Evolutionary conservation across 2,329 filamentous ascomycete species (phyloP).

Genomic region (Talaromyces albobiverticillius): DNA sequence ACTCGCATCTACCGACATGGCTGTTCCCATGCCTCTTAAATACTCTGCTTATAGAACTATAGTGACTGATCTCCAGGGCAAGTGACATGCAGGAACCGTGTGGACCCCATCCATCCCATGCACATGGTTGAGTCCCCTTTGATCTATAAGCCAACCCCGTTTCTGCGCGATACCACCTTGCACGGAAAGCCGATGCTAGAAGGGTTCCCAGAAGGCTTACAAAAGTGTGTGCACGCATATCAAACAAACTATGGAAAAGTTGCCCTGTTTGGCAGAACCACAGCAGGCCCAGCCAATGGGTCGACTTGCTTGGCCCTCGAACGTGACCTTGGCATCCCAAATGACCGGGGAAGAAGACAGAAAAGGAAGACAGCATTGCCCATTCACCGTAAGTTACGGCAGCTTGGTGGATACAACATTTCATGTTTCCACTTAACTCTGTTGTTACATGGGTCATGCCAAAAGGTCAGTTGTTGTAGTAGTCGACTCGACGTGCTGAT

Average conservation of each 20-base stretch:
- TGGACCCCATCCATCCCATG: not conserved
- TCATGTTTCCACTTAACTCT: not conserved
- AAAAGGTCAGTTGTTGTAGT: not conserved
- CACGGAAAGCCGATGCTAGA: constrained; percentile 1
- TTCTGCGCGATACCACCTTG: constrained; percentile 8
- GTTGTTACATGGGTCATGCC: constrained; percentile 4
- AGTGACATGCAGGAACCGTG: constrained; percentile 5
- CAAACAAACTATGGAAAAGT: not conserved
- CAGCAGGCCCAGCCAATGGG: not conserved
- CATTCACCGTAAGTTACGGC: not conserved
- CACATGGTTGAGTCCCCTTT: not conserved
- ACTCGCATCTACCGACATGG: not conserved
- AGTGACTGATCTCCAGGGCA: not conserved
- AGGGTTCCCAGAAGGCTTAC: not conserved
- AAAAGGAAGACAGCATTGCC: not conserved
- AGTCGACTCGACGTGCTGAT: not conserved
- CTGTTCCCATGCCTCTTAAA: not conserved
- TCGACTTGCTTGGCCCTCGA: not conserved
- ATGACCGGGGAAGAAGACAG: not conserved
- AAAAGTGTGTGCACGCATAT: not conserved
- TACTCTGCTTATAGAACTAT: not conserved
- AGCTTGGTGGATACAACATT: not conserved
- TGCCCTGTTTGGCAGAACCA: not conserved
- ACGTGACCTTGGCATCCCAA: not conserved
- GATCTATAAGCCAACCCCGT: not conserved